Conservation (phyloP, 2,329 filamentous ascomycete genomes). For the Podosphaera xanthii region DNA sequence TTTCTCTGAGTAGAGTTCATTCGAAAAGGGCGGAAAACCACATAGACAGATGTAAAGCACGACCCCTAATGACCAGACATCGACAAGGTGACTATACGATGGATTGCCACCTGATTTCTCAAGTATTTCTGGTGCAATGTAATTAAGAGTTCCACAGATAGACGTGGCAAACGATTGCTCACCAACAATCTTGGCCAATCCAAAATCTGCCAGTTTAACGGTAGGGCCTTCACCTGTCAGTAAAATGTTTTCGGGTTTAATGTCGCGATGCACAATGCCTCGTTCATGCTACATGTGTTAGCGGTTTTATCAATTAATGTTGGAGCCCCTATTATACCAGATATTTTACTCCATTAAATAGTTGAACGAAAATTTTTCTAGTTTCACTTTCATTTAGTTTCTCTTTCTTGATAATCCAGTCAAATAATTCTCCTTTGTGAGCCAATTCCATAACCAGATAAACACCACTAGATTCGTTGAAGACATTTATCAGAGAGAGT, state of each 20-base stretch:
- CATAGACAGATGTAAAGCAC: slow-evolving; percentile 94
- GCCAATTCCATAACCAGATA: slow-evolving; percentile 84
- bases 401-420: slow-evolving; percentile 75
- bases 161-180: slow-evolving; percentile 97
- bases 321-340: slow-evolving; percentile 34
- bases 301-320: slow-evolving; percentile 1
- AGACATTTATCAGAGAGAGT: slow-evolving; percentile 82
- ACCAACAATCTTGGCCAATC: slow-evolving; percentile 91
- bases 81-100: slow-evolving; percentile 83
- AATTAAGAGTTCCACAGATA: slow-evolving; percentile 86
- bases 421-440: slow-evolving; percentile 84
- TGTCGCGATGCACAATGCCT: slow-evolving; percentile 91
- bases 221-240: slow-evolving; percentile 64
- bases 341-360: slow-evolving; percentile 90
- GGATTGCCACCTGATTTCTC: slow-evolving; percentile 51
- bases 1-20: slow-evolving; percentile 61
- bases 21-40: slow-evolving; percentile 90
- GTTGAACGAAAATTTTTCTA: slow-evolving; percentile 67
- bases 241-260: slow-evolving; percentile 40
- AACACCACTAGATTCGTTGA: slow-evolving; percentile 73
- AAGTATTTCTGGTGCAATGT: slow-evolving; percentile 89
- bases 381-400: slow-evolving; percentile 70
- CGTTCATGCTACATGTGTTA: slow-evolving; percentile 55
- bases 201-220: slow-evolving; percentile 89
- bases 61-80: slow-evolving; percentile 93